Percentiles rank a stretch among this genome's conserved stretches.
These are phyloP conservation scores for Trichoderma pleuroti DNA, from an alignment of 2,329 filamentous ascomycete species.

Conservation along the genomic window DNA sequence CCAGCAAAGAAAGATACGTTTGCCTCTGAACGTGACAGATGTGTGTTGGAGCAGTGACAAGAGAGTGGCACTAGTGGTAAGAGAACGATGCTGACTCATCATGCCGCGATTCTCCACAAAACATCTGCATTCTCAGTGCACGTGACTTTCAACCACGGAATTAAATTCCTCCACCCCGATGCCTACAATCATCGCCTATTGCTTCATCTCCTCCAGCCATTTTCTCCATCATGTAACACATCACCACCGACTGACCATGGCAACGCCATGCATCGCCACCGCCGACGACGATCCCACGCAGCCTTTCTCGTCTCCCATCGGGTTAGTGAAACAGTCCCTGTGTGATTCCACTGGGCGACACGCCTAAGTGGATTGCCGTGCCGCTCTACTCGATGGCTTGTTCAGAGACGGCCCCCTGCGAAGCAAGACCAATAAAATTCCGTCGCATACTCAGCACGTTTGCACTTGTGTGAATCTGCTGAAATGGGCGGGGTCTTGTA, in stretches of 20 bases:
- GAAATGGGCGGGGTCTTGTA: not conserved
- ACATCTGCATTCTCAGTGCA: not conserved
- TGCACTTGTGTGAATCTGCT: not conserved
- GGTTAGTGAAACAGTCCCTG: not conserved
- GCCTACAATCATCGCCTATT: not conserved
- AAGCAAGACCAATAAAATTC: slow-evolving; percentile 1
- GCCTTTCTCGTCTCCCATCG: not conserved
- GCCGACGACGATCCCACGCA: not conserved
- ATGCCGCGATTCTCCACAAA: not conserved
- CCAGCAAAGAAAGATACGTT: not conserved
- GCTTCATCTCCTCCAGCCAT: not conserved
- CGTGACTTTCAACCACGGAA: not conserved
- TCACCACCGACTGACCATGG: not conserved
- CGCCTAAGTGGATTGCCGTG: not conserved
- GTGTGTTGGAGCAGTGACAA: not conserved
- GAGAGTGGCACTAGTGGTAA: not conserved
- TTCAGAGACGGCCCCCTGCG: not conserved
- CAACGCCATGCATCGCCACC: not conserved
- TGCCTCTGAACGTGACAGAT: not conserved
- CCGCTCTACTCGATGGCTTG: not conserved
- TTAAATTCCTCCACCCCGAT: not conserved
- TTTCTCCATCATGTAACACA: not conserved
- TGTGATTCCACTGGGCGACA: not conserved
- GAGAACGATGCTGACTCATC: not conserved
- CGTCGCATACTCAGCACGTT: not conserved